Base-by-base conservation (phyloP, 208 protist species). In the Acanthamoeba sp. region DNA sequence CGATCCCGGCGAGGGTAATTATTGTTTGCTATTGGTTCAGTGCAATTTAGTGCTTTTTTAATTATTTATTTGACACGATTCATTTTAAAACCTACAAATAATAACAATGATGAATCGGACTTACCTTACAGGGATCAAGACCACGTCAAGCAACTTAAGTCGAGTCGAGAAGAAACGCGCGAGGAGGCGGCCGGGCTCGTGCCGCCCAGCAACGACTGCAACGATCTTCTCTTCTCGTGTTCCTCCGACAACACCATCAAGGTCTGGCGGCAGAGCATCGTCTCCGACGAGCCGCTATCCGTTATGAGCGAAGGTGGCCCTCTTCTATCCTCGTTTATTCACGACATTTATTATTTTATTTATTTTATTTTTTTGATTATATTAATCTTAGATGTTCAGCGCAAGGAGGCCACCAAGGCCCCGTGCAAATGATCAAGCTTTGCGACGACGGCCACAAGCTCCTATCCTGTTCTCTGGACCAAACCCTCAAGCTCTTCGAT, bases 241-340 rank as follows among this genome's bases (percentile, higher is more conserved):
- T 89, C 82, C 1, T 89, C 52, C 18, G 82, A 89, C 10, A 89
- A 89, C n/a, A 89, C 82, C 29, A 89, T 89, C 82, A 89, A 89
- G 55, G 40, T 89, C 1, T 89, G 82, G 82, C 55, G 52, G 18
- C 82, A 89, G 24, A 66, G 55, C 45, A 80, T 48, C 71, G 36
- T 80, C 1, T 80, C 71, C 36, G 71, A 80, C 24, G 38, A 80
- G 27, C 71, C 71, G 14, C 40, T 80, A 2, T 27, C 71, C 4
- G 24, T 80, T 0, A 29, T 80, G 14, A 29, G 71, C 40, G 36
- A 80, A 50, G 66, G 66, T 78, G 38, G 4, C 2, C n/a, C n/a
- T n/a, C n/a, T n/a, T n/a, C n/a, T n/a, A n/a, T n/a, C n/a, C 14
- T 42, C 20, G 3, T 76, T 42, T 76, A 1, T 76, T 76, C n/a